Conservation (phyloP, 2,329 filamentous ascomycete genomes). For the Paramyrothecium sp. region DNA sequence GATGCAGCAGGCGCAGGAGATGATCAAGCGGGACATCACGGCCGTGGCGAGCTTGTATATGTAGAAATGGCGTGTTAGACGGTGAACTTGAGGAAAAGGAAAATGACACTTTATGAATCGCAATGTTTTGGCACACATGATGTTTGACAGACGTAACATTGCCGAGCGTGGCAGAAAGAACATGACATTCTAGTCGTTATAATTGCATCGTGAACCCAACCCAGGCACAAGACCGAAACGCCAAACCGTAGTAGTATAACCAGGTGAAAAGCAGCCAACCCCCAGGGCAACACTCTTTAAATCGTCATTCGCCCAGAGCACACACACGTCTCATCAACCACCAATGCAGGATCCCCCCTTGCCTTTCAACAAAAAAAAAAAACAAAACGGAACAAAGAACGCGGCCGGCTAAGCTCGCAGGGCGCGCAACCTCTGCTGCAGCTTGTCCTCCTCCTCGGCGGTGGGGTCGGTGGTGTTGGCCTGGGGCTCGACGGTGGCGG, state of each 20-base stretch:
- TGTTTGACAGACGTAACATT: no score
- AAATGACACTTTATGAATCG: no score
- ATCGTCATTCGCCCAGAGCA: background rate
- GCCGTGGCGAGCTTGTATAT: constrained; percentile 87
- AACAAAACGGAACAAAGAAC: background rate
- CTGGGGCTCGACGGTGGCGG: constrained; percentile 57
- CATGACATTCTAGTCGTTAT: background rate
- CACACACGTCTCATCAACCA: background rate
- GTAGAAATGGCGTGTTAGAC: constrained; percentile 42
- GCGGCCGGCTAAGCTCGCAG: constrained; percentile 43
- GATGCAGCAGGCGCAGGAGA: constrained; percentile 96
- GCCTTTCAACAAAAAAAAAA: background rate
- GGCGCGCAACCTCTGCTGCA: constrained; percentile 60
- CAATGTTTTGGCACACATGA: no score
- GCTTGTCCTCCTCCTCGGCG: constrained; percentile 75
- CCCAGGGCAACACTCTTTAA: background rate
- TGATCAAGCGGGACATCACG: constrained; percentile 95
- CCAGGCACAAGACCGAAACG: background rate
- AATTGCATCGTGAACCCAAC: background rate
- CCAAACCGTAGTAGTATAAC: background rate
- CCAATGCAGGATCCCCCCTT: background rate
- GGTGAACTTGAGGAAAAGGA: background rate
- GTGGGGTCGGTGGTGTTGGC: constrained; percentile 63
- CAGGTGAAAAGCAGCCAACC: background rate
- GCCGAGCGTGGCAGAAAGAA: no score